These are phyloP conservation scores for Tripidium arundinaceum DNA, from an alignment of 202 grass and related monocot genomes.

Conservation along the genomic window DNA sequence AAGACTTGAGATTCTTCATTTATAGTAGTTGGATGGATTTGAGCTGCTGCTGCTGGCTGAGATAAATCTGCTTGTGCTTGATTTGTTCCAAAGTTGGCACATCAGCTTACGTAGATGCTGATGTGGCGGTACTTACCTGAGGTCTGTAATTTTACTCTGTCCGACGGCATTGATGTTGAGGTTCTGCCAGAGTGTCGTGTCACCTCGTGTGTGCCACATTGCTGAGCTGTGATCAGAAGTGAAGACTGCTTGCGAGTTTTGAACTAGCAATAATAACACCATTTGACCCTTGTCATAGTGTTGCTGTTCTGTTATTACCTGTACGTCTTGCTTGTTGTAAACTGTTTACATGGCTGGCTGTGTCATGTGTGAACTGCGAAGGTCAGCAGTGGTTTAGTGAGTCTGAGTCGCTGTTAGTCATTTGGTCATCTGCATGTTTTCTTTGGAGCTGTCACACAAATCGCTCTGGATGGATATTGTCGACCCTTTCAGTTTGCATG, in stretches of 20 bases:
- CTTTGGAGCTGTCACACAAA: no score
- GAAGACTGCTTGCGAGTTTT: constrained; percentile 18
- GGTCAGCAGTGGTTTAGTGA: no score
- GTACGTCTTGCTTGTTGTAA: background rate
- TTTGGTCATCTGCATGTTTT: no score
- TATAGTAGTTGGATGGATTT: constrained; percentile 52
- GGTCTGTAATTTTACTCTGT: constrained; percentile 29
- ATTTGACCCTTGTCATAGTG: background rate
- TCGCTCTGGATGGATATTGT: no score
- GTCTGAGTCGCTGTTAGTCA: no score
- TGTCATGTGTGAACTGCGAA: background rate
- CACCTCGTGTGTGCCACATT: no score
- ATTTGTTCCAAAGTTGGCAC: constrained; percentile 38
- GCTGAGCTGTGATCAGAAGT: background rate
- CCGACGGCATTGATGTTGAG: background rate
- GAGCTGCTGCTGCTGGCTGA: constrained; percentile 23
- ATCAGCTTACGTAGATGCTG: constrained; percentile 37
- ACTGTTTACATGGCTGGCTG: background rate
- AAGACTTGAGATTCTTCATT: constrained; percentile 57
- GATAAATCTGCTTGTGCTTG: constrained; percentile 40
- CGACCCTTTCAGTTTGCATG: no score
- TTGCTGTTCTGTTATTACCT: background rate
- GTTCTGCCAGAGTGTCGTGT: background rate
- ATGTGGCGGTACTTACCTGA: constrained; percentile 8
- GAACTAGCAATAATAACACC: background rate